Conservation (phyloP, 73 alveolate genomes). For the Tetrahymena malaccensis region DNA sequence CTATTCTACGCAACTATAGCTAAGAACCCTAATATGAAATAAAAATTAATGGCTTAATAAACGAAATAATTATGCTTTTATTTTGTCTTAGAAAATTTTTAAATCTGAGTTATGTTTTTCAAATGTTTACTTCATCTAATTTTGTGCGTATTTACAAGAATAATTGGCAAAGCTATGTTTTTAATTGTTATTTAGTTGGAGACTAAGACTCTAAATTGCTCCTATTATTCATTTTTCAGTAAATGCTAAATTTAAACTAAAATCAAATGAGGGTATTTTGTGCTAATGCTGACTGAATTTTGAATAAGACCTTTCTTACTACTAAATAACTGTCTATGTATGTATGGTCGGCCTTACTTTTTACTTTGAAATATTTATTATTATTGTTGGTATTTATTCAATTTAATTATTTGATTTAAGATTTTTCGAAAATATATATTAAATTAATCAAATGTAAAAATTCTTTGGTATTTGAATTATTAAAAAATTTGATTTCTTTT, state of each 20-base stretch:
- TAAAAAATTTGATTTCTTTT: neutral
- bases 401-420: neutral
- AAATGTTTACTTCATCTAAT: neutral
- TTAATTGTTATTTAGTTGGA: neutral
- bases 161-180: neutral
- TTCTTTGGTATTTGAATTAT: neutral
- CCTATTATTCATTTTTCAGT: neutral
- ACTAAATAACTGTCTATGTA: neutral
- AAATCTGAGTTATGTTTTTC: too few species aligned
- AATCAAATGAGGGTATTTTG: neutral
- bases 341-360: neutral
- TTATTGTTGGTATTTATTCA: neutral
- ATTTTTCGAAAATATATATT: neutral
- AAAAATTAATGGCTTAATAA: neutral
- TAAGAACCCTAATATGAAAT: neutral
- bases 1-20: neutral
- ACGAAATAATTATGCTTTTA: neutral
- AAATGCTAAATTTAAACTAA: neutral
- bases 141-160: neutral
- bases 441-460: neutral
- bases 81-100: too few species aligned
- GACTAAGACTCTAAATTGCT: neutral
- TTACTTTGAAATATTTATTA: neutral
- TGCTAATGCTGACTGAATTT: neutral
- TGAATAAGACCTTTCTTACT: neutral